These are phyloP conservation scores for Aristolochia fimbriata DNA, from an alignment of 164 flowering plant species.

Conservation along the genomic window DNA sequence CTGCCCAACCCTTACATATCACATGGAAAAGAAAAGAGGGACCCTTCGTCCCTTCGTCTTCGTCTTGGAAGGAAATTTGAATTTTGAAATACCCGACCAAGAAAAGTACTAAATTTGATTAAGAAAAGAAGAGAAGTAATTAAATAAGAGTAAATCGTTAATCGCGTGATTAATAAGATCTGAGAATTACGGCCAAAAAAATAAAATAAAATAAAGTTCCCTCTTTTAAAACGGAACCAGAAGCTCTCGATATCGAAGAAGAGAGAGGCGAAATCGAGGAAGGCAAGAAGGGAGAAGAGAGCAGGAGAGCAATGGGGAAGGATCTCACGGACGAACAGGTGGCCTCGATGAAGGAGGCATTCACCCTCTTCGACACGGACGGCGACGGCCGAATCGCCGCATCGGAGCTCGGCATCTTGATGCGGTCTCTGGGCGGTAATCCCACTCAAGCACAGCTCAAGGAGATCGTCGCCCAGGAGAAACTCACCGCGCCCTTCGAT, in stretches of 20 bases:
- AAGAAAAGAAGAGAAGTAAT: too few species aligned
- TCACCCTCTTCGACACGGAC: slow-evolving; percentile 90
- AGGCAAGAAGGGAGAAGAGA: not conserved
- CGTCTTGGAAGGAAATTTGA: too few species aligned
- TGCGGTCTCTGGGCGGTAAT: slow-evolving; percentile 93
- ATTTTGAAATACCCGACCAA: too few species aligned
- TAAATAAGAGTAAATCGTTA: too few species aligned
- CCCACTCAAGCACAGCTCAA: slow-evolving; percentile 93
- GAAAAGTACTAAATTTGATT: too few species aligned
- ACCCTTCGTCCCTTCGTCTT: too few species aligned
- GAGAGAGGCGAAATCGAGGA: slow-evolving; percentile 4
- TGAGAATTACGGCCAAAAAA: too few species aligned
- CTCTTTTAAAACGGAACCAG: too few species aligned
- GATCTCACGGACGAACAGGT: slow-evolving; percentile 80
- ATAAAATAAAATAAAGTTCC: too few species aligned
- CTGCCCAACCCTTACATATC: too few species aligned
- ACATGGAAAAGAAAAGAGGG: too few species aligned
- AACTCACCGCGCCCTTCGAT: slow-evolving; percentile 73
- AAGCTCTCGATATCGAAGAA: not conserved
- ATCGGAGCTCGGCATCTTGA: slow-evolving; percentile 84
- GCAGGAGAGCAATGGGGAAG: slow-evolving; percentile 41
- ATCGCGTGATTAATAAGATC: too few species aligned
- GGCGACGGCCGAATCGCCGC: slow-evolving; percentile 81
- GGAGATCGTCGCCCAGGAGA: slow-evolving; percentile 56
- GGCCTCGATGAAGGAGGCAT: slow-evolving; percentile 82